Base-by-base conservation (phyloP, 306 rosid genomes). In the Senna tora region DNA sequence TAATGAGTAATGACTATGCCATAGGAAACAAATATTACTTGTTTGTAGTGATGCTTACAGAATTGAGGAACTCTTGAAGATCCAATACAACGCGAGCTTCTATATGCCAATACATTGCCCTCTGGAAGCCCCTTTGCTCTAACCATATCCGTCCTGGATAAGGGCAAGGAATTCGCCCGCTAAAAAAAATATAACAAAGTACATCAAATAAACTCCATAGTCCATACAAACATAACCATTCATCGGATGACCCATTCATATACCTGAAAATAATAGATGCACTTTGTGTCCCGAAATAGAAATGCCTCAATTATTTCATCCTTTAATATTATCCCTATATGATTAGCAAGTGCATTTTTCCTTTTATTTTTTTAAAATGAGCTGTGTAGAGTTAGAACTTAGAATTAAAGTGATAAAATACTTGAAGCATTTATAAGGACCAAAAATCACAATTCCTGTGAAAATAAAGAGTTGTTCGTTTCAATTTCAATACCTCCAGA, bases 11-110 rank as follows among this genome's bases (percentile, higher is more conserved):
- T 33, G 16, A 51, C 46, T 12, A 69, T 20, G 55, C 46, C 19
- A 63, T 49, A 70, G 43, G 46, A 73, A 60, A 28, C 57, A 51
- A 39, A 60, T 10, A 68, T 66, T 22, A 73, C 5, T 0, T 33
- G 61, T 41, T 67, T 60, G 67, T 9, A 63, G 34, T 61, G 17
- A 67, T 34, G 77, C 88, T 86, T 83, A 91, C 96, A 51, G 90
- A 83, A 82, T 84, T 75, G 67, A 73, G 34, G 70, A 85, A 72
- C 72, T 94, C 95, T 74, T 76, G 96, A 86, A 89, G 98, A 77
- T 93, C 97, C 92, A 93, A 87, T 0, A 93, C 98, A 73, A 91
- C 98, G 14, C 96, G 92, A 64, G 98, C 98, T 89, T 94, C 98
- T 32, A 94, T 91, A 56, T 91, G 98, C 98, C 98, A 94, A 85